Base-by-base conservation (phyloP, 352 stramenopile genomes). In the Pythium sp. region DNA sequence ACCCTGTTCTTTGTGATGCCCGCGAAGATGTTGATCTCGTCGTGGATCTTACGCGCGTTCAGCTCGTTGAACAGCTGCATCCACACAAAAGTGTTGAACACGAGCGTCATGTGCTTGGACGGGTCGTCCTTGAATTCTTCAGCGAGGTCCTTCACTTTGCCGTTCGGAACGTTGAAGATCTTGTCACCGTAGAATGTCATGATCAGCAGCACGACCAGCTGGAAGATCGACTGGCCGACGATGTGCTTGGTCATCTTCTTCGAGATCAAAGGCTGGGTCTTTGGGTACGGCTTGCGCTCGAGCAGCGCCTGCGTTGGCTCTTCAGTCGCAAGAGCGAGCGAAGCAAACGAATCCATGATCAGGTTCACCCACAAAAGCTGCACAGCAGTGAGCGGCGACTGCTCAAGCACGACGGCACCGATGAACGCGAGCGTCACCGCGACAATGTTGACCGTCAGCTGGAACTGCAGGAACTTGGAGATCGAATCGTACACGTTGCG, bases 311-410 rank as follows among this genome's bases (percentile, higher is more conserved):
- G 63, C 1, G 81, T 94, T 2, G 97, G 97, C 54, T 92, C 83
- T 79, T 99, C 97, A 8, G 97, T 98, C 32, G 92, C 94, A 38
- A 99, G 81, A n/a, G 96, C 95, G 8, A 99, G 76, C 38, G 96
- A 95, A 8, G 94, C 95, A 70, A 98, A 97, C 18, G 92, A 98
- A 77, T 99, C 96, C 95, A 99, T 99, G 73, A 99, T 98, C 36
- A 99, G 73, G 73, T 99, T 99, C 22, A 99, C 92, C 96, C 95
- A 99, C 18, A 99, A 79, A 90, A 99, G 97, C 79, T 98, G 97
- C 1, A 98, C 92, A 38, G 95, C 91, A 47, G 92, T 96, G 20
- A 99, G 69, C 6, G 93, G 93, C 32, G 85, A 89, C 59, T 88
- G 78, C 30, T 86, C 70, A 18, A 89, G 62, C 6, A 77, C 62